These are phyloP conservation scores for Eleusine indica DNA, from an alignment of 176 grass and related monocot genomes.

Conservation along the genomic window DNA sequence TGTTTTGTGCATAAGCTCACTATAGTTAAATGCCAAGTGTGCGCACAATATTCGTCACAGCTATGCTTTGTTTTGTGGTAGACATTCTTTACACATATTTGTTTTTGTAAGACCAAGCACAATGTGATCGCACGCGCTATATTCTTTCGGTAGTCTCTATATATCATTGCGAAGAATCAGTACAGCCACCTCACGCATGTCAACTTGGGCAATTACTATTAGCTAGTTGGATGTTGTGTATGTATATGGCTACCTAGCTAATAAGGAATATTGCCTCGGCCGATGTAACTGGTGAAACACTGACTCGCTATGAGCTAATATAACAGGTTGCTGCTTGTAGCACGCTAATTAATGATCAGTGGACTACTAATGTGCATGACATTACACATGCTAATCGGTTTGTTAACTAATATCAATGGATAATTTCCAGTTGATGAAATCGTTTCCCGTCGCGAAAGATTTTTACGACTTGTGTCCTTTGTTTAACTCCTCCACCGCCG, in stretches of 20 bases:
- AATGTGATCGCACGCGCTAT: constrained; percentile 10
- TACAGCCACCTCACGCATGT: background rate
- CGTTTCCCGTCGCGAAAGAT: background rate
- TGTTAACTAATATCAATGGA: background rate
- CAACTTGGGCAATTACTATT: background rate
- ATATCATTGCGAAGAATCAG: background rate
- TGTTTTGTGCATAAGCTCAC: background rate
- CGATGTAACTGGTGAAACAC: background rate
- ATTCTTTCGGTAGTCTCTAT: background rate
- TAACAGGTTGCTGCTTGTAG: background rate
- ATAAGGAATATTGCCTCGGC: no score
- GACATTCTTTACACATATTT: background rate
- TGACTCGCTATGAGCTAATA: background rate
- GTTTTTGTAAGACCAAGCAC: background rate
- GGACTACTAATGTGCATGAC: background rate
- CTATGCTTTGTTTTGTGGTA: background rate
- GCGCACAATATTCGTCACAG: no score
- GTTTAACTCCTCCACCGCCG: no score
- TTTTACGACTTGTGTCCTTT: background rate
- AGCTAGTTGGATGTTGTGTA: no score
- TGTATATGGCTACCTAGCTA: no score
- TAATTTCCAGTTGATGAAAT: background rate
- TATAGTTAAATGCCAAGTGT: no score
- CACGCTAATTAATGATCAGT: background rate
- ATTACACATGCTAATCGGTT: background rate